These are phyloP conservation scores for Hydnomerulius pinastri DNA, from an alignment of 768 basidiomycete genomes.

Conservation along the genomic window DNA sequence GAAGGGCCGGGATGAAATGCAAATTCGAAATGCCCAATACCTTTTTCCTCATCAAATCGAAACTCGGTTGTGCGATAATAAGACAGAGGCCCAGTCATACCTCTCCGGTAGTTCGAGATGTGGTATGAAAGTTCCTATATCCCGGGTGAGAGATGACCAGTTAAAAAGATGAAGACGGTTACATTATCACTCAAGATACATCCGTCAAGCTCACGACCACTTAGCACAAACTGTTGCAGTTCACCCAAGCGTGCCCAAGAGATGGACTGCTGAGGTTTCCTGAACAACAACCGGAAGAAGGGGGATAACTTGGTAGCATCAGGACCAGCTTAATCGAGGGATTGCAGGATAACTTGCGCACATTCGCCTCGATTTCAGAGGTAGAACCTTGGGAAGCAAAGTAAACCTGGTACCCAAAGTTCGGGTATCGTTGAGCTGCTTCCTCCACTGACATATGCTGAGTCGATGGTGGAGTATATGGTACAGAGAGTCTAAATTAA, in stretches of 20 bases:
- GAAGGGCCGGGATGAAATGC: background rate
- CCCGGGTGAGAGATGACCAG: constrained; percentile 6
- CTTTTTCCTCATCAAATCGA: constrained; percentile 68
- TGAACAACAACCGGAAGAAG: constrained; percentile 20
- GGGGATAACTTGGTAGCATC: constrained; percentile 30
- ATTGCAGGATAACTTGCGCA: constrained; percentile 26
- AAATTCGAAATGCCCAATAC: constrained; percentile 18
- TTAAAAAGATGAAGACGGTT: background rate
- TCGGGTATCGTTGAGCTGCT: constrained; percentile 51
- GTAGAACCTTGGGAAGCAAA: constrained; percentile 57
- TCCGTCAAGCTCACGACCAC: constrained; percentile 1
- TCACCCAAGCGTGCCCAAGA: constrained; percentile 1
- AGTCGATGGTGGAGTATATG: constrained; percentile 61
- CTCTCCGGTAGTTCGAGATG: constrained; percentile 42
- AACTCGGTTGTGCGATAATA: constrained; percentile 67
- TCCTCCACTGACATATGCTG: constrained; percentile 52
- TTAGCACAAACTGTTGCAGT: constrained; percentile 10
- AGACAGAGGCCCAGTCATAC: constrained; percentile 72
- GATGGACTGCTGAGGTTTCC: background rate
- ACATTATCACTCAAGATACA: constrained; percentile 25
- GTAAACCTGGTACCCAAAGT: constrained; percentile 69
- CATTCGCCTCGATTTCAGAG: constrained; percentile 56
- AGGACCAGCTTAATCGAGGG: background rate
- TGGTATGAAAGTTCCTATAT: constrained; percentile 60
- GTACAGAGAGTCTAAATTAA: constrained; percentile 57